phyloP scores from a whole-genome alignment of 1,284 basidiomycete species.

The Rhodotorula mucilaginosa region DNA sequence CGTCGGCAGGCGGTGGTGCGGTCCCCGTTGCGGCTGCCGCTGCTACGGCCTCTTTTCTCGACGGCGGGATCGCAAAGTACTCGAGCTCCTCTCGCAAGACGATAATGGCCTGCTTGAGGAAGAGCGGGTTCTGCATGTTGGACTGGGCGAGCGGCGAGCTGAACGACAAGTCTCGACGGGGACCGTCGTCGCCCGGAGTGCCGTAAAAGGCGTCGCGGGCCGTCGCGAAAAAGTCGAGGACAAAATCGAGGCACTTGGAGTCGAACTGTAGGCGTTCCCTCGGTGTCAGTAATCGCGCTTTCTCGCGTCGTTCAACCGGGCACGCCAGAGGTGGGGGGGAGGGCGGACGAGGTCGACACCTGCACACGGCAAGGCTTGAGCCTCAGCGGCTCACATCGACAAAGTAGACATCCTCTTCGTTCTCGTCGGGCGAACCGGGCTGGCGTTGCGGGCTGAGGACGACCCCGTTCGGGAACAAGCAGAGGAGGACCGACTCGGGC shows the following conservation, averaged over 20 bases:
- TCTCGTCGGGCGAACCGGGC: slow-evolving; percentile 52
- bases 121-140: slow-evolving; percentile 73
- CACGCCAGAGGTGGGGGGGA: neutral
- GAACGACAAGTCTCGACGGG: slow-evolving; percentile 38
- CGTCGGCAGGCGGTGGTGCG: neutral
- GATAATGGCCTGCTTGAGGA: slow-evolving; percentile 96
- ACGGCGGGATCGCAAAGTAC: slow-evolving; percentile 92
- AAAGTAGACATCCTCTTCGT: slow-evolving; percentile 78
- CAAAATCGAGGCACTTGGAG: slow-evolving; percentile 80
- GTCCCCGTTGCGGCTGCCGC: slow-evolving; percentile 50
- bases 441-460: slow-evolving; percentile 84
- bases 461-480: slow-evolving; percentile 95
- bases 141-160: slow-evolving; percentile 54
- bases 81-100: slow-evolving; percentile 97
- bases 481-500: slow-evolving; percentile 92
- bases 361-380: neutral
- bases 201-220: slow-evolving; percentile 86
- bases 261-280: slow-evolving; percentile 69
- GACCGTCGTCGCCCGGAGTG: slow-evolving; percentile 53
- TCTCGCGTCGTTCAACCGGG: neutral
- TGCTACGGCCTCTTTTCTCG: neutral
- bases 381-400: slow-evolving; percentile 75
- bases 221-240: slow-evolving; percentile 67
- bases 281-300: neutral
- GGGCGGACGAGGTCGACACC: neutral